These are phyloP conservation scores for Epichloe gansuensis DNA, from an alignment of 2,329 filamentous ascomycete genomes.

Conservation along the genomic window DNA sequence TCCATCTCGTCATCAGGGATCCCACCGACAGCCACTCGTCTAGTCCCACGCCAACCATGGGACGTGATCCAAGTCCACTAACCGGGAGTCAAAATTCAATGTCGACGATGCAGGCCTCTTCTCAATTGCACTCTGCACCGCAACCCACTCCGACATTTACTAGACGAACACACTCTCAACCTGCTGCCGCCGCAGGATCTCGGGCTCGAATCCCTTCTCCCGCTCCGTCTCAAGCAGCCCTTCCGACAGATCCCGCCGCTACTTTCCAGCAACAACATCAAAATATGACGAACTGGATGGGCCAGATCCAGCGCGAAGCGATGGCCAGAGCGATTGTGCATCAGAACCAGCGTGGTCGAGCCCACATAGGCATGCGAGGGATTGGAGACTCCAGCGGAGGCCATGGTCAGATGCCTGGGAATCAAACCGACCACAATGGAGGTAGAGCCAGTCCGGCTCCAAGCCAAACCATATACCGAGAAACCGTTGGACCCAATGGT, in stretches of 20 bases:
- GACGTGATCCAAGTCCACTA: conserved; percentile 16
- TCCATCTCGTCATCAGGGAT: conserved; percentile 40
- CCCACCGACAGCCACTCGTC: conserved; percentile 17
- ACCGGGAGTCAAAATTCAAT: background rate
- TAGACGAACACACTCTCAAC: conserved; percentile 18
- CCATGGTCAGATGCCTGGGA: conserved; percentile 7
- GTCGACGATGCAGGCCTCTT: conserved; percentile 4
- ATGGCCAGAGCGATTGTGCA: conserved; percentile 27
- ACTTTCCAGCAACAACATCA: conserved; percentile 27
- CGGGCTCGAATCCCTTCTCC: conserved; percentile 21
- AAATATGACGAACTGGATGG: conserved; percentile 31
- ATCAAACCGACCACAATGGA: conserved; percentile 13
- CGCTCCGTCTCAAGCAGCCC: conserved; percentile 5
- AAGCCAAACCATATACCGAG: conserved; percentile 20
- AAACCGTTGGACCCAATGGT: conserved; percentile 20
- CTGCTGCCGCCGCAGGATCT: conserved; percentile 14
- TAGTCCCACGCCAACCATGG: conserved; percentile 11
- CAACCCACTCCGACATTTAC: conserved; percentile 17
- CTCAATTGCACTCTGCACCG: conserved; percentile 12
- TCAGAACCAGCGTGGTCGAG: conserved; percentile 30
- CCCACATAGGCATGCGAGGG: conserved; percentile 28
- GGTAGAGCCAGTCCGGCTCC: conserved; percentile 13
- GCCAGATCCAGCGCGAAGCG: conserved; percentile 34
- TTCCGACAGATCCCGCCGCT: conserved; percentile 17
- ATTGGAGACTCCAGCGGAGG: conserved; percentile 20